These are phyloP conservation scores for Fusarium buharicum DNA, from an alignment of 2,329 filamentous ascomycete genomes.

Conservation along the genomic window DNA sequence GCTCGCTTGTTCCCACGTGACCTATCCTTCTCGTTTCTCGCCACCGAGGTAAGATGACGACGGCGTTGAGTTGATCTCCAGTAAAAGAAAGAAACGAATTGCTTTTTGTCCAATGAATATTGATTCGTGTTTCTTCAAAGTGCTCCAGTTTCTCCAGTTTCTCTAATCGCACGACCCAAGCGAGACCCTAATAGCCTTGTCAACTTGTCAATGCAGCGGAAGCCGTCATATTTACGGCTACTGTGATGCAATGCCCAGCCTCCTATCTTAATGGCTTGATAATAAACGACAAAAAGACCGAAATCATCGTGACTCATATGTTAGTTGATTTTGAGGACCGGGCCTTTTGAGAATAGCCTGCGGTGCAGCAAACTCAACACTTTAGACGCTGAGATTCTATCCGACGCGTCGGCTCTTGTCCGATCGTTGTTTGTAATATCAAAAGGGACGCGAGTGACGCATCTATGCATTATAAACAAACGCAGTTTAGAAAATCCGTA, in stretches of 20 bases:
- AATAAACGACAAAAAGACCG: background rate
- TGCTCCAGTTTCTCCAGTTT: slow-evolving; percentile 32
- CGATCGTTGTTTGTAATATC: too few relatives aligned
- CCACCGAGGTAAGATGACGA: slow-evolving; percentile 39
- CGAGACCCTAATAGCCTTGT: slow-evolving; percentile 12
- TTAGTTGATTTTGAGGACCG: background rate
- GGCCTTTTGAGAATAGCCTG: background rate
- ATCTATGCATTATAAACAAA: too few relatives aligned
- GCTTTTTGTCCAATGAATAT: slow-evolving; percentile 23
- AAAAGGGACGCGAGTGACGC: too few relatives aligned
- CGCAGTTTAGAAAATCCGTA: too few relatives aligned
- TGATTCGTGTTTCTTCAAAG: background rate
- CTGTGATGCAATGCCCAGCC: slow-evolving; percentile 17
- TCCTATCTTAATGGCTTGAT: too few relatives aligned
- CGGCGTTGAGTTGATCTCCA: slow-evolving; percentile 24
- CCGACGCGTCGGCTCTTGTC: too few relatives aligned
- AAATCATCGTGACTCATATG: background rate
- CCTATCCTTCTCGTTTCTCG: slow-evolving; percentile 6
- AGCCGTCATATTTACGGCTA: slow-evolving; percentile 2
- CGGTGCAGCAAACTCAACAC: background rate
- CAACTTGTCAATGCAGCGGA: slow-evolving; percentile 14
- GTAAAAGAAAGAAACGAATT: slow-evolving; percentile 31
- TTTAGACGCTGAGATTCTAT: background rate
- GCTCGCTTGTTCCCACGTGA: slow-evolving; percentile 21
- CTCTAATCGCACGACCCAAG: slow-evolving; percentile 24